Conservation (phyloP, 306 rosid species). For the Cucurbita moschata region DNA sequence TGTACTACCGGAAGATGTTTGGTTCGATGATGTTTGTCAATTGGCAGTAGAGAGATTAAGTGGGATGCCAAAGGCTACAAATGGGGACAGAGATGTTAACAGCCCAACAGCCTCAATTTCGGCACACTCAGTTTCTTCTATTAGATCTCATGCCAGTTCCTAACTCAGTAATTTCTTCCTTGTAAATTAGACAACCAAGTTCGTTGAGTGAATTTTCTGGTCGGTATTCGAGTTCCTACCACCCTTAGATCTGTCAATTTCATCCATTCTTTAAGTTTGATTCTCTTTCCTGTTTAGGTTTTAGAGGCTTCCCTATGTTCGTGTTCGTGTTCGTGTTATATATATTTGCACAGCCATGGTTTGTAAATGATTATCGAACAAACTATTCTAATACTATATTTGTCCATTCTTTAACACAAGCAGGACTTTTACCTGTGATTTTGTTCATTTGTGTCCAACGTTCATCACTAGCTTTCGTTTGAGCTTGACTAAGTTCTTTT, state of each 20-base stretch:
- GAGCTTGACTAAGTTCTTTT: too few species aligned
- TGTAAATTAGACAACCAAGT: slow-evolving; percentile 22
- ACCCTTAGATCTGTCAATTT: neutral
- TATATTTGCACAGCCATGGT: neutral
- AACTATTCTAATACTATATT: neutral
- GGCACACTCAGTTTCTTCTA: slow-evolving; percentile 89
- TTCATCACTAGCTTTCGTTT: neutral
- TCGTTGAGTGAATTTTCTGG: neutral
- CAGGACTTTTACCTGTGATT: neutral
- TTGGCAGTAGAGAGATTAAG: slow-evolving; percentile 76
- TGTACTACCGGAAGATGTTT: slow-evolving; percentile 79
- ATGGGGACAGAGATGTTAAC: slow-evolving; percentile 68
- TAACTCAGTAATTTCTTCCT: slow-evolving; percentile 14
- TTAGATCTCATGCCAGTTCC: slow-evolving; percentile 84
- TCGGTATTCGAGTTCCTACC: neutral
- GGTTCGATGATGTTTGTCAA: slow-evolving; percentile 81
- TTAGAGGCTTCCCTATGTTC: neutral
- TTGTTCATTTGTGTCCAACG: neutral
- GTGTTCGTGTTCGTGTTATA: neutral
- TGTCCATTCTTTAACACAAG: neutral
- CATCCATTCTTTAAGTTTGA: slow-evolving; percentile 2
- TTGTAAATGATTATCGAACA: neutral
- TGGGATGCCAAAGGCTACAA: slow-evolving; percentile 71
- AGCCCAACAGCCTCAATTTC: slow-evolving; percentile 97
- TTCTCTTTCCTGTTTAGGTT: neutral